Evolutionary conservation across 164 flowering plant genomes (phyloP).

Genomic region (Santalum album): DNA sequence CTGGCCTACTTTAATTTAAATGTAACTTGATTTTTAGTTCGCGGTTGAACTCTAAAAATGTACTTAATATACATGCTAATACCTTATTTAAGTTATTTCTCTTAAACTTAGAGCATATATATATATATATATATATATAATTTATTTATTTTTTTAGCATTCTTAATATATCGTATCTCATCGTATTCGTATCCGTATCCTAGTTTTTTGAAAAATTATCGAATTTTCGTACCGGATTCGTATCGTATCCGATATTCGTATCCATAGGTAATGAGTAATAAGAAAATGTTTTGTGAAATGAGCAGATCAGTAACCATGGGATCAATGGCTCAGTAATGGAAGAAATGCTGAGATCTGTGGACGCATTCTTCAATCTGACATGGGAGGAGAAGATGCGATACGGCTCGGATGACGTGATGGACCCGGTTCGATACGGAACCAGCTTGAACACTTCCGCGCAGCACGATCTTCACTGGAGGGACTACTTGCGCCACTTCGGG

Average conservation of each 20-base stretch:
- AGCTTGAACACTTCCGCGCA: constrained; percentile 18
- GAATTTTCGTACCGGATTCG: not conserved
- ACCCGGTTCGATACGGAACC: constrained; percentile 19
- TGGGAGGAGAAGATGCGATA: constrained; percentile 21
- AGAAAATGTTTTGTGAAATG: not conserved
- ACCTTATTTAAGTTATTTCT: too few species aligned
- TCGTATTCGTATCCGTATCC: too few species aligned
- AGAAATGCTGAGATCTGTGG: constrained; percentile 18
- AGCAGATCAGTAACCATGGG: constrained; percentile 24
- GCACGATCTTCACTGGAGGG: constrained; percentile 22
- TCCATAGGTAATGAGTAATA: too few species aligned
- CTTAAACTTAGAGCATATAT: too few species aligned
- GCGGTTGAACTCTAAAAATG: too few species aligned
- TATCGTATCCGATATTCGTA: not conserved
- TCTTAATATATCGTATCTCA: too few species aligned
- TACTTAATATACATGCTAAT: too few species aligned
- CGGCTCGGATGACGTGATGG: constrained; percentile 21
- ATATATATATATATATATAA: too few species aligned
- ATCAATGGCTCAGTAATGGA: constrained; percentile 14
- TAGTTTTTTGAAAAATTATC: too few species aligned
- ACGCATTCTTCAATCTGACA: constrained; percentile 22
- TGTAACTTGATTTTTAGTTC: too few species aligned
- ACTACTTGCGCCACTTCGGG: constrained; percentile 23
- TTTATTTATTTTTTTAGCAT: too few species aligned
- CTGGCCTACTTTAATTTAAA: too few species aligned